Percentiles rank a stretch among this genome's conserved stretches.
Conservation (phyloP, 805 yeast genomes). For the Cyberlindnera meyerae region DNA sequence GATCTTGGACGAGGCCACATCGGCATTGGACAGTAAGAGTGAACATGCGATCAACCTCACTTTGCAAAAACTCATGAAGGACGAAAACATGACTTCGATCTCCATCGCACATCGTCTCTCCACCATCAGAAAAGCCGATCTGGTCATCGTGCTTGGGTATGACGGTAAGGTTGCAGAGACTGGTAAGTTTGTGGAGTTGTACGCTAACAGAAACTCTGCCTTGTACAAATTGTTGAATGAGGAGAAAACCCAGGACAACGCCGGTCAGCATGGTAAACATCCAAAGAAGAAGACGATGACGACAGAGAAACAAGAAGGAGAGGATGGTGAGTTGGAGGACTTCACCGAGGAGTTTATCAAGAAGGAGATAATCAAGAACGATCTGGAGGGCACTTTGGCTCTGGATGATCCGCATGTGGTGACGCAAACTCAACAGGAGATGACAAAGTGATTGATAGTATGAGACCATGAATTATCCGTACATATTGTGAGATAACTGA, state of each 20-base stretch:
- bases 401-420: constrained; percentile 10
- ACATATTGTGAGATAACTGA: not conserved
- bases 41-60: constrained; percentile 77
- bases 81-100: constrained; percentile 67
- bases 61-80: constrained; percentile 53
- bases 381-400: constrained; percentile 18
- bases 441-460: constrained; percentile 1
- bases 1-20: constrained; percentile 83
- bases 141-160: constrained; percentile 75
- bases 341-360: constrained; percentile 22
- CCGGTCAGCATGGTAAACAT: too few relatives aligned
- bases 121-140: constrained; percentile 81
- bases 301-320: constrained; percentile 7
- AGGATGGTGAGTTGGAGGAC: constrained; percentile 3
- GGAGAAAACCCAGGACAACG: constrained; percentile 20
- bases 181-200: constrained; percentile 58
- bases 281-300: constrained; percentile 10
- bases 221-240: constrained; percentile 35
- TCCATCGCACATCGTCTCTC: constrained; percentile 92
- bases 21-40: constrained; percentile 76
- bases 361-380: constrained; percentile 21
- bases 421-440: constrained; percentile 5
- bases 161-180: constrained; percentile 79
- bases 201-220: constrained; percentile 38
- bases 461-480: too few relatives aligned